These are phyloP conservation scores for Rhododendron kiyosumense DNA, from an alignment of 148 eudicot genomes.

Conservation along the genomic window DNA sequence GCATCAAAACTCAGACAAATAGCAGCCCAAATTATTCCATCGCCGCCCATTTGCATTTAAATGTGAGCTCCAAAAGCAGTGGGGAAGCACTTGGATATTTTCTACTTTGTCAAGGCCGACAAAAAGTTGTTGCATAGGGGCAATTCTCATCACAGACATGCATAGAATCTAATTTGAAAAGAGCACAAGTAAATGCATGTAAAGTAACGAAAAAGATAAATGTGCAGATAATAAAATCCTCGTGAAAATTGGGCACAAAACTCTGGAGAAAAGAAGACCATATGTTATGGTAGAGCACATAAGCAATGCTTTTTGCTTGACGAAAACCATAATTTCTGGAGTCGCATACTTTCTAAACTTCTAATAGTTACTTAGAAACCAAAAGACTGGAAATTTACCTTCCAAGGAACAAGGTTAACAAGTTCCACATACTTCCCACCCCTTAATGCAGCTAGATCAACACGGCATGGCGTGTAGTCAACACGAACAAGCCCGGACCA, in stretches of 20 bases:
- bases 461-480: conserved; percentile 74
- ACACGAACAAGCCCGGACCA: conserved; percentile 68
- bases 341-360: background rate
- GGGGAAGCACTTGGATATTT: background rate
- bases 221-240: background rate
- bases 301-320: background rate
- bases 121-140: background rate
- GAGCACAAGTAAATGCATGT: background rate
- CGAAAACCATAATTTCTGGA: background rate
- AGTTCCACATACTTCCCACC: conserved; percentile 95
- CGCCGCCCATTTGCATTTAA: background rate
- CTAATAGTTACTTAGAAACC: background rate
- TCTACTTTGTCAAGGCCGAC: background rate
- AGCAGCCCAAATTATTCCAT: background rate
- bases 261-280: background rate
- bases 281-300: background rate
- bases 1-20: conserved; percentile 12
- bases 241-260: background rate
- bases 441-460: conserved; percentile 85
- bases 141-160: background rate
- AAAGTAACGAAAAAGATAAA: background rate
- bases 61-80: background rate
- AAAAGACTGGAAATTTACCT: conserved; percentile 39
- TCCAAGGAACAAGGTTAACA: conserved; percentile 91
- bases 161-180: conserved; percentile 1